A percentile compares a stretch with the other conserved stretches of the same genome.
These are phyloP conservation scores for Luffa aegyptiaca DNA, from an alignment of 306 rosid genomes.

Conservation along the genomic window DNA sequence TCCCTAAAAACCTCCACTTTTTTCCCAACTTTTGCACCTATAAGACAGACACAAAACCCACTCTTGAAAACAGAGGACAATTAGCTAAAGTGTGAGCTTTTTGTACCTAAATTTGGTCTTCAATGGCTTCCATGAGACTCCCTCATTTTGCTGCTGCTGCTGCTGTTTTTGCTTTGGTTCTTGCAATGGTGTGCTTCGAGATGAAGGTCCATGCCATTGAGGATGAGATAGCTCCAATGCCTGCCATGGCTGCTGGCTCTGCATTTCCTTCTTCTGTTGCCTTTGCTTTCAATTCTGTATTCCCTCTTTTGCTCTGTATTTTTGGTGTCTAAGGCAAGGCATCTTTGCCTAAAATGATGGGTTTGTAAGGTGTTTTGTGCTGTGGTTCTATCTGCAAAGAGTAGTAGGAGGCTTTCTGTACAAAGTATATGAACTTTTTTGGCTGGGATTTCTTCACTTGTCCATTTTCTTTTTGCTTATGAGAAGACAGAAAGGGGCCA, in stretches of 20 bases:
- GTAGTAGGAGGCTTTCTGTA: neutral
- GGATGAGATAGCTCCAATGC: neutral
- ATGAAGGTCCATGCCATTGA: neutral
- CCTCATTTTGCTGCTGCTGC: neutral
- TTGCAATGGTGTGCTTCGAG: neutral
- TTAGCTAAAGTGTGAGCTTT: neutral
- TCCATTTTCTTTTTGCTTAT: neutral
- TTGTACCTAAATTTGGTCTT: neutral
- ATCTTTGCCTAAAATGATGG: neutral
- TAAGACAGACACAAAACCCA: neutral
- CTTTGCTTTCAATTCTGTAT: neutral
- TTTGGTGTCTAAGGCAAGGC: neutral
- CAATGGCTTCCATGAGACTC: neutral
- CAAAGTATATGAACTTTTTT: neutral
- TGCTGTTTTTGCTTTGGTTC: neutral
- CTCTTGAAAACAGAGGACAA: neutral
- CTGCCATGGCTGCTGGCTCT: neutral
- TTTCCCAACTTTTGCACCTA: neutral
- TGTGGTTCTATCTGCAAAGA: neutral
- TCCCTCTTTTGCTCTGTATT: neutral
- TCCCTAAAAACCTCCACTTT: neutral
- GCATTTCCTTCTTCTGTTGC: neutral
- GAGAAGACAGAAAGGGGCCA: neutral
- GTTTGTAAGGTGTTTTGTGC: neutral
- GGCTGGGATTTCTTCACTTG: neutral